These are phyloP conservation scores for Pistacia atlantica DNA, from an alignment of 345 rosid genomes.

Conservation along the genomic window DNA sequence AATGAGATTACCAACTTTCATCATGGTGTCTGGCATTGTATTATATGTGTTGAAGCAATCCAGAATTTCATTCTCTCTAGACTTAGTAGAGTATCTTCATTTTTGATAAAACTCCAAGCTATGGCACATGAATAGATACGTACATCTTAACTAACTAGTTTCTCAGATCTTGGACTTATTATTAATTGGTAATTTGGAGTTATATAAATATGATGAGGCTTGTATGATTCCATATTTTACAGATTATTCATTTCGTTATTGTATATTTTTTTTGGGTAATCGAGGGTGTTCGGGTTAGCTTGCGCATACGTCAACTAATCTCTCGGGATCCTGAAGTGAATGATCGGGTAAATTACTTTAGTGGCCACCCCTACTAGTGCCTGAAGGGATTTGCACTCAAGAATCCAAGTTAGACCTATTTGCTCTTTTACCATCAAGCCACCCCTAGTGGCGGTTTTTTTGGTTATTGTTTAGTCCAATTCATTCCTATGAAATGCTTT, in stretches of 20 bases:
- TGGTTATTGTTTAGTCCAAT: background rate
- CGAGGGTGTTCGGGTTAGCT: too few relatives aligned
- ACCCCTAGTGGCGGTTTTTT: too few relatives aligned
- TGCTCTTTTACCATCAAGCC: too few relatives aligned
- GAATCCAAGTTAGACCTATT: too few relatives aligned
- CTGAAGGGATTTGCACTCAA: too few relatives aligned
- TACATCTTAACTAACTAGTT: background rate
- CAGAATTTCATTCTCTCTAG: background rate
- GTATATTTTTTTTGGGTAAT: too few relatives aligned
- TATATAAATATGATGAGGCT: background rate
- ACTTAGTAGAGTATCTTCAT: background rate
- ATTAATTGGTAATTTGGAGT: too few relatives aligned
- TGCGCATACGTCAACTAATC: too few relatives aligned
- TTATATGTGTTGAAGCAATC: background rate
- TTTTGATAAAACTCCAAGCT: background rate
- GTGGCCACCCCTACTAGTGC: too few relatives aligned
- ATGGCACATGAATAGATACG: background rate
- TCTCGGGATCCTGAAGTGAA: too few relatives aligned
- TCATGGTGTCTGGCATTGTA: background rate
- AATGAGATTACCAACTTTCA: conserved; percentile 1
- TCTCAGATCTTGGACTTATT: background rate
- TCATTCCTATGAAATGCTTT: background rate
- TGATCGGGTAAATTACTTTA: too few relatives aligned
- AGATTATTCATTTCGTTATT: background rate
- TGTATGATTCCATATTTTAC: background rate